These are phyloP conservation scores for Wickerhamiella dianesei DNA, from an alignment of 805 yeast species.

Conservation along the genomic window DNA sequence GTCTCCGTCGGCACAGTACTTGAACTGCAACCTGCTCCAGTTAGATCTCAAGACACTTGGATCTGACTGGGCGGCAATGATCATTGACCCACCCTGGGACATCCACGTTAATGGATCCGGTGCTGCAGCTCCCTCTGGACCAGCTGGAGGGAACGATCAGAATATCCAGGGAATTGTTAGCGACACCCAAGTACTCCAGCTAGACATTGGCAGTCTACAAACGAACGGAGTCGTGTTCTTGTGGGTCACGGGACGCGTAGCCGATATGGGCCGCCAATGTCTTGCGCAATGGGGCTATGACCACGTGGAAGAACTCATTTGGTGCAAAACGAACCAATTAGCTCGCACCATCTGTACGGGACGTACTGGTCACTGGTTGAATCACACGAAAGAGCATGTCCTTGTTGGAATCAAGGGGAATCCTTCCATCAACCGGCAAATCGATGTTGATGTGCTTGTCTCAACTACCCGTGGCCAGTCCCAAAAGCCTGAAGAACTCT, in stretches of 20 bases:
- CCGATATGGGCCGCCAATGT: slow-evolving; percentile 74
- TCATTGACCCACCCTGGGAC: slow-evolving; percentile 96
- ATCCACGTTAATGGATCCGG: slow-evolving; percentile 58
- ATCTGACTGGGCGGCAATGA: slow-evolving; percentile 58
- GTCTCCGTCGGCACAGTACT: slow-evolving; percentile 49
- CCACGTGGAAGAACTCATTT: slow-evolving; percentile 65
- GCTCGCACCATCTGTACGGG: slow-evolving; percentile 87
- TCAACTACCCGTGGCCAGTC: slow-evolving; percentile 79
- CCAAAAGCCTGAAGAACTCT: slow-evolving; percentile 83
- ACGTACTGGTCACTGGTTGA: slow-evolving; percentile 93
- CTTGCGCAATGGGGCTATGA: slow-evolving; percentile 71
- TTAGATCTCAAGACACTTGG: slow-evolving; percentile 63
- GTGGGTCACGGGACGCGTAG: slow-evolving; percentile 94
- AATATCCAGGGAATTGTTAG: slow-evolving; percentile 24
- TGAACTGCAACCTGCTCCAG: slow-evolving; percentile 65
- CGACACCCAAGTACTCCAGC: slow-evolving; percentile 54
- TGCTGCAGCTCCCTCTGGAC: slow-evolving; percentile 8
- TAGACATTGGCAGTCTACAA: slow-evolving; percentile 58
- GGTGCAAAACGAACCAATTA: slow-evolving; percentile 85
- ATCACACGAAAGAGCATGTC: slow-evolving; percentile 86
- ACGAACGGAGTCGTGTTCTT: slow-evolving; percentile 70
- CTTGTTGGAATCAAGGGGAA: slow-evolving; percentile 71
- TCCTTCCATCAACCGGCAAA: slow-evolving; percentile 40
- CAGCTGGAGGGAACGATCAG: not conserved
- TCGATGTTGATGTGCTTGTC: slow-evolving; percentile 63